These are phyloP conservation scores for Teratosphaeria gauchensis DNA, from an alignment of 2,329 filamentous ascomycete species.

Conservation along the genomic window DNA sequence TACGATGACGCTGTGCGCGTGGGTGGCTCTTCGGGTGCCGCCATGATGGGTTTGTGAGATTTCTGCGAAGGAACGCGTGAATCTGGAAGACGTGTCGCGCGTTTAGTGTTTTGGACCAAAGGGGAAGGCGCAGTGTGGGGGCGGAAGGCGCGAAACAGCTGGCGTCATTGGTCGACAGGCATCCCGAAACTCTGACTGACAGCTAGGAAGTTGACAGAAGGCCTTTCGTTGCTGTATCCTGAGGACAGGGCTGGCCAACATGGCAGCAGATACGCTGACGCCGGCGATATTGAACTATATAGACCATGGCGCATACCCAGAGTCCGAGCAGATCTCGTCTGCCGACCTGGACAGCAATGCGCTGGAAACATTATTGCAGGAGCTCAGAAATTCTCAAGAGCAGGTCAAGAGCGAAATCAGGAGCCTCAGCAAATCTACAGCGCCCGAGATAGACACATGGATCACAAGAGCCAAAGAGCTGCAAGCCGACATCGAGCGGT, in stretches of 20 bases:
- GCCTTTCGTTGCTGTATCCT: too few relatives aligned
- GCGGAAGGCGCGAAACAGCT: too few relatives aligned
- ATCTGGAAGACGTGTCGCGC: background rate
- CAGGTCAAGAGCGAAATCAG: slow-evolving; percentile 61
- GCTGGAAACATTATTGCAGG: slow-evolving; percentile 41
- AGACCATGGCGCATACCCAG: slow-evolving; percentile 45
- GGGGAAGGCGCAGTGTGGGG: background rate
- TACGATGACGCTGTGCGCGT: slow-evolving; percentile 53
- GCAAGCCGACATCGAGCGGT: slow-evolving; percentile 74
- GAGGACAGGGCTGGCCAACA: background rate
- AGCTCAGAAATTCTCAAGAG: slow-evolving; percentile 43
- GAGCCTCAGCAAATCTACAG: slow-evolving; percentile 63
- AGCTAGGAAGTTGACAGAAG: background rate
- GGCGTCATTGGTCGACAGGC: background rate
- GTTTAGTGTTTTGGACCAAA: background rate
- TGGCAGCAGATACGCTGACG: slow-evolving; percentile 31
- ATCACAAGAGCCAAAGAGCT: slow-evolving; percentile 73
- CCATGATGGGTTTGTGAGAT: background rate
- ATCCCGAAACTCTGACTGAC: background rate
- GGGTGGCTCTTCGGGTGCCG: background rate
- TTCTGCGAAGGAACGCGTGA: background rate
- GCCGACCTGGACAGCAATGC: slow-evolving; percentile 8
- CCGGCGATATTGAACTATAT: slow-evolving; percentile 57
- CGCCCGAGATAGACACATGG: slow-evolving; percentile 76
- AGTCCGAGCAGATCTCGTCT: slow-evolving; percentile 39